Base-by-base conservation (phyloP, 202 grass and related monocot species). In the Saccharum hybrid region DNA sequence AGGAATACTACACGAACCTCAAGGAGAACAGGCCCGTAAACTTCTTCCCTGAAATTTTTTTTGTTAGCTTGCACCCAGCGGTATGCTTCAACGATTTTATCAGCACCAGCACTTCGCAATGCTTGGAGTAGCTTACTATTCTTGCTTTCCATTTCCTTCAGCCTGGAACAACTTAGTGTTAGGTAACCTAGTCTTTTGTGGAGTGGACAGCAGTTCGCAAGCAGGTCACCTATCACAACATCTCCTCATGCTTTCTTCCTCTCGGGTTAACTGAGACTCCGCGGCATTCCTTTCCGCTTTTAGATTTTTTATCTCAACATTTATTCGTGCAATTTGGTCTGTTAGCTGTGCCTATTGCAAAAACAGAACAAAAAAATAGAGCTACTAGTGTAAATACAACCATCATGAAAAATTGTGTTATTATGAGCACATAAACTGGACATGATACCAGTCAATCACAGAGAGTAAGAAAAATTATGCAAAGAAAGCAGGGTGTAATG, bases 61-160 rank as follows among this genome's bases (percentile, higher is more conserved):
- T 77, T 84, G 83, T 98, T 92, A 38, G 91, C 72, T 88, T 95
- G 89, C 56, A 98, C 77, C 92, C 91, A 98, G 6, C 71, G 68
- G 75, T 95, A 98, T 62, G 92, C 92, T 65, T 98, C 96, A 46
- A 69, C 15, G 71, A 95, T 98, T 84, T 63, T 98, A 31, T 93
- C 92, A 83, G 83, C 87, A 71, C 92, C 92, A 43, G 37, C 38
- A 62, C 80, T 91, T 85, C 51, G 75, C 42, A 93, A 80, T 85
- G 85, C 78, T 74, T 90, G 83, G 84, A 98, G 92, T 48, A 98
- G 56, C 85, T 89, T 95, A 82, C 54, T 92, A 36, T 87, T 98
- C 75, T 95, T 98, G 66, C 84, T 93, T 90, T 98, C 96, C 96
- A 95, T 98, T 41, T 95, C 87, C 62, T 83, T 92, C 90, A 98